Percentiles rank a stretch among this genome's conserved stretches.
Evolutionary conservation across 2,329 filamentous ascomycete species (phyloP).

Genomic region (Alternaria sp.): DNA sequence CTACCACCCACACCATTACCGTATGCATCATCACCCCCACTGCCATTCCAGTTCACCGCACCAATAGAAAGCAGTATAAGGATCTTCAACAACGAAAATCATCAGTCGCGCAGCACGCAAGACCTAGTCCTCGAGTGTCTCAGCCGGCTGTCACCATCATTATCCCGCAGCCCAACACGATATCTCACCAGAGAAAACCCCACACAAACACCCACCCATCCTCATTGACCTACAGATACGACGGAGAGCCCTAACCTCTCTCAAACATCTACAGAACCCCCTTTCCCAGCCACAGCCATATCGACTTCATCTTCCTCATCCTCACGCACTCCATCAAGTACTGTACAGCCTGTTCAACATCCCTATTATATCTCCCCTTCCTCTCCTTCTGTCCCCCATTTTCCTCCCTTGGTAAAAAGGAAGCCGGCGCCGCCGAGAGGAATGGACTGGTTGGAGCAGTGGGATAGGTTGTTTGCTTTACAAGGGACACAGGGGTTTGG

Average conservation of each 20-base stretch:
- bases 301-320: background rate
- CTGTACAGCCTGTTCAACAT: background rate
- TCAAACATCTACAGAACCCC: too few species aligned
- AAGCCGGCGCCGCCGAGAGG: constrained; percentile 22
- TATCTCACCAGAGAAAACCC: background rate
- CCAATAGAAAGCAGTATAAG: background rate
- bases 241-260: background rate
- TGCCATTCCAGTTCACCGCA: background rate
- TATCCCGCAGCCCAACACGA: background rate
- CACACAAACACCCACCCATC: too few species aligned
- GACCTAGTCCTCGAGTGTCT: constrained; percentile 4
- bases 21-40: background rate
- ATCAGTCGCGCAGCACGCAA: background rate
- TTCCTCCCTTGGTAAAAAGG: constrained; percentile 2
- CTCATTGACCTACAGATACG: background rate
- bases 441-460: constrained; percentile 21
- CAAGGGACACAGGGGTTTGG: constrained; percentile 10
- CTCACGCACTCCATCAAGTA: background rate
- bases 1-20: background rate
- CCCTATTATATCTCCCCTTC: background rate
- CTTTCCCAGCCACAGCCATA: too few species aligned
- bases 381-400: rapidly evolving
- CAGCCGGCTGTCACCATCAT: background rate
- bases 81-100: rapidly evolving
- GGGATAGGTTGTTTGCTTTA: constrained; percentile 10